These are phyloP conservation scores for Leishmania major DNA, from an alignment of 208 protist genomes.

Conservation along the genomic window DNA sequence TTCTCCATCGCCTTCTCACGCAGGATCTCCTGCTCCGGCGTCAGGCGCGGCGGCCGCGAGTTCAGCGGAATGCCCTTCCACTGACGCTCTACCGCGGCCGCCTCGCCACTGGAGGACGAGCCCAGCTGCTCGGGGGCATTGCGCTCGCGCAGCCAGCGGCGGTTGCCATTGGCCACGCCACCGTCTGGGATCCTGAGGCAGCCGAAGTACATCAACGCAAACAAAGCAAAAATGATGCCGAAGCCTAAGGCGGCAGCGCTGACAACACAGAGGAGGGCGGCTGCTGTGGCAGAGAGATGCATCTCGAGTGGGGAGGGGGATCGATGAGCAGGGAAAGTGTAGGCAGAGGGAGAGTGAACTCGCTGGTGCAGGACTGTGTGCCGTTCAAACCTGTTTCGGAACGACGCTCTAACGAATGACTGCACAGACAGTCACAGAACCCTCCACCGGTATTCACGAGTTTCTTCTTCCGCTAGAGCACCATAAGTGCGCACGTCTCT, in stretches of 20 bases:
- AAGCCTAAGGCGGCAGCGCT: not conserved
- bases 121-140: not conserved
- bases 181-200: not conserved
- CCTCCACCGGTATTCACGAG: not conserved
- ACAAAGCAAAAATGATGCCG: not conserved
- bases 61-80: constrained; percentile 40
- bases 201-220: not conserved
- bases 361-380: not conserved
- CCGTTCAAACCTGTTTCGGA: not conserved
- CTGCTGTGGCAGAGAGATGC: not conserved
- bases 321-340: not conserved
- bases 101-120: not conserved
- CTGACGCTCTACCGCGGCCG: constrained; percentile 1
- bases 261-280: not conserved
- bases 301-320: not conserved
- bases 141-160: not conserved
- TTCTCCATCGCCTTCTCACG: constrained; percentile 34
- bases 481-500: not conserved
- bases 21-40: constrained; percentile 29
- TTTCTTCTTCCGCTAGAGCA: not conserved
- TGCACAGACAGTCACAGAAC: not conserved
- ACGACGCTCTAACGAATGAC: not conserved
- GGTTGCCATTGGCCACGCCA: not conserved
- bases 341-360: not conserved
- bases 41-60: constrained; percentile 32